phyloP scores from a whole-genome alignment of 441 rosid genomes.

The Croton setiger region DNA sequence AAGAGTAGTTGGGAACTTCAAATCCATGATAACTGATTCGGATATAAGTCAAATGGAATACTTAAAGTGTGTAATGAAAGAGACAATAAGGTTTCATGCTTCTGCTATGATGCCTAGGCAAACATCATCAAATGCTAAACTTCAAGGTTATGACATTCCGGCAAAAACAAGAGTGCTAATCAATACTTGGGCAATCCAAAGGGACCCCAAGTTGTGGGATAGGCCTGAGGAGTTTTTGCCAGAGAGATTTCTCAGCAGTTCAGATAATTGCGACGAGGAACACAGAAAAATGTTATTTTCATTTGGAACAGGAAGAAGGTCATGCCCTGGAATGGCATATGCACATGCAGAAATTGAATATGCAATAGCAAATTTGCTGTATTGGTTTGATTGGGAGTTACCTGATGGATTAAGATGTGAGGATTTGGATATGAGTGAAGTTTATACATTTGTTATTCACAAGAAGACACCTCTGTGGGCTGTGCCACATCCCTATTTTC shows the following conservation, averaged over 20 bases:
- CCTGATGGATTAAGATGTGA: neutral
- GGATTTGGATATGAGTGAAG: constrained; percentile 12
- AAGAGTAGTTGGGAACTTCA: constrained; percentile 3
- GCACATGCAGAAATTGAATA: constrained; percentile 6
- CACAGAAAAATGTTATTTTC: neutral
- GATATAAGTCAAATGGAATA: constrained; percentile 14
- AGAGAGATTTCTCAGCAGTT: constrained; percentile 12
- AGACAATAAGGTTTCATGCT: constrained; percentile 8
- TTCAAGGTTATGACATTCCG: constrained; percentile 15
- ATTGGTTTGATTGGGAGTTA: constrained; percentile 20
- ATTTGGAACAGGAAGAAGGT: constrained; percentile 17
- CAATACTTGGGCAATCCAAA: constrained; percentile 9
- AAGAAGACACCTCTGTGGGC: constrained; percentile 12
- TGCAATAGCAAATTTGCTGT: constrained; percentile 13
- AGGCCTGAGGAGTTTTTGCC: constrained; percentile 7
- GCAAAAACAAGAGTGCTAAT: constrained; percentile 13
- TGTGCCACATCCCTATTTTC: neutral
- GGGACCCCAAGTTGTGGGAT: constrained; percentile 13
- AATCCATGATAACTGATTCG: neutral
- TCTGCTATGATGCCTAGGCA: constrained; percentile 12
- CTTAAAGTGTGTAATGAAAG: constrained; percentile 11
- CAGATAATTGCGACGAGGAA: neutral
- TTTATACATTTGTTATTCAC: neutral
- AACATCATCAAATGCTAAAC: constrained; percentile 9
- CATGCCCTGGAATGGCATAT: constrained; percentile 17